Base-by-base conservation (phyloP, 352 stramenopile species). In the Peronospora tabacina region DNA sequence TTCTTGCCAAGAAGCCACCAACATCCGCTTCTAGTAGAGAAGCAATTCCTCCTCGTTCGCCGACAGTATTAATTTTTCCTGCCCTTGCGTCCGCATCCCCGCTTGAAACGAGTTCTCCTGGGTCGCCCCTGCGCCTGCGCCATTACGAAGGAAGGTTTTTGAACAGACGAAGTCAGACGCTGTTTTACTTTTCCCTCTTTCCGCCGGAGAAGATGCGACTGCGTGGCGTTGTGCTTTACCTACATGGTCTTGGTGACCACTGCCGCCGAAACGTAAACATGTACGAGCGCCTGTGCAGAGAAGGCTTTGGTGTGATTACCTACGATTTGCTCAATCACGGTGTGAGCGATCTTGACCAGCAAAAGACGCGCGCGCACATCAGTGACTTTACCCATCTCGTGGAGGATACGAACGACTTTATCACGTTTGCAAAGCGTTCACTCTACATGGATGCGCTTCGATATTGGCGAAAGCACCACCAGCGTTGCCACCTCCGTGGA, bases 251-350 rank as follows among this genome's bases (percentile, higher is more conserved):
- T 43, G 55, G 58, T 11, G 68, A 77, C 41, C 70, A 79, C 51
- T 70, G 64, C 22, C 65, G 64, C 1, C 52, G 68, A 5, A 77
- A 77, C 38, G 58, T 65, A 16, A 56, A 58, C 17, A 24, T 79
- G 24, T 79, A 77, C 42, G 63, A 76, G 43, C 63, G 67, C 19
- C 32, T 82, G 37, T 71, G 66, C 32, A 55, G 61, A 29, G 47
- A 67, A 50, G 66, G 66, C 38, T 78, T 72, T 5, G 71, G 62
- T 19, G 66, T 75, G 13, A 58, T 77, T 38, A 68, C 71, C 10
- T 78, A 78, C 53, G 70, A 82, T 43, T 52, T 74, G 46, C 42
- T 78, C 6, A 71, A 68, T 39, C 70, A 79, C 56, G 70, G 70
- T 10, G 49, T 68, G 28, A 82, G 70, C 34, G 68, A 75, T 47